Base-by-base conservation (phyloP, 768 basidiomycete genomes). In the Lactarius pseudohatsudake region DNA sequence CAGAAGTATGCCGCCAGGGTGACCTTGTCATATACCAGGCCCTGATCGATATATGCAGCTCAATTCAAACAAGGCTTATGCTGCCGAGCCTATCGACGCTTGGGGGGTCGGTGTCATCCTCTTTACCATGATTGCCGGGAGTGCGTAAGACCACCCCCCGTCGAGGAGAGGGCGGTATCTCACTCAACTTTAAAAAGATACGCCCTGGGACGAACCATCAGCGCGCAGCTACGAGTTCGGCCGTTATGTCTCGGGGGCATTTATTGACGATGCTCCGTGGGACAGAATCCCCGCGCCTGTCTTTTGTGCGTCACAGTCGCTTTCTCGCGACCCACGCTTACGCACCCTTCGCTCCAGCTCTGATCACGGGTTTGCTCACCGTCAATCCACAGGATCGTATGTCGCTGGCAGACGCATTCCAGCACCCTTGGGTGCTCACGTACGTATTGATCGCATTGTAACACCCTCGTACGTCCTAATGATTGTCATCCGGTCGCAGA, bases 191-290 rank as follows among this genome's bases (percentile, higher is more conserved):
- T 30, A n/a, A 28, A 41, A 62, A 98, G 96, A 97, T 73, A 98
- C 97, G 0, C 97, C 97, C 2, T 98, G 97, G 97, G 97, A 98
- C 72, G 90, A 96, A 73, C 94, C 97, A 3, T 93, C 94, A 0
- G 71, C 75, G 1, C 79, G 80, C n/a, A 91, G 90, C 66, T 84
- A 86, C 1, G 97, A 98, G 75, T 99, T 85, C 72, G 74, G 77
- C n/a, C 84, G 84, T 10, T 99, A 91, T 74, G 72, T 90, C 1
- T 81, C 82, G 0, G 93, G 94, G 5, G 79, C 88, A 58, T 85
- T 96, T 63, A 88, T 92, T 70, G 75, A 82, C 5, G 85, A 92
- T 64, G 79, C 79, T 1, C 96, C 96, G 0, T 99, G 96, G 96
- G 84, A 80, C 60, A 79, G 85, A 10, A 83, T 98, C 57, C 77